Evolutionary conservation across 202 grass and related monocot species (phyloP).

Genomic region (Dendrocalamus latiflorus): DNA sequence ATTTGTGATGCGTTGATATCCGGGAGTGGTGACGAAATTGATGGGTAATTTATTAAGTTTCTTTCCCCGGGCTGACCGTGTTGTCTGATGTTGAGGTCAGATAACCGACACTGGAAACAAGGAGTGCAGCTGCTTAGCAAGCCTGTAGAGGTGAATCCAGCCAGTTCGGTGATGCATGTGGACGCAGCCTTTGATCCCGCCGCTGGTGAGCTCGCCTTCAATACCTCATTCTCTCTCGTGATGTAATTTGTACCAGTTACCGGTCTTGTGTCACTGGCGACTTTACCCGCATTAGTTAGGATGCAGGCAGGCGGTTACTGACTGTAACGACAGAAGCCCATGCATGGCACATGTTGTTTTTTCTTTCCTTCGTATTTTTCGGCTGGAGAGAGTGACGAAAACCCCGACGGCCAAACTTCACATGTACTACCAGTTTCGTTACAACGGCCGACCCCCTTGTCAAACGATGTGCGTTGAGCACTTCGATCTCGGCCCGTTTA

Average conservation of each 20-base stretch:
- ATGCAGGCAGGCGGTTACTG: too few species aligned
- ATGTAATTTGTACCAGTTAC: background rate
- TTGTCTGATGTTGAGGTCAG: conserved; percentile 33
- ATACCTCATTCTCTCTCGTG: conserved; percentile 10
- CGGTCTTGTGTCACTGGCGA: too few species aligned
- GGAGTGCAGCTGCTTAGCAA: conserved; percentile 73
- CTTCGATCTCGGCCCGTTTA: too few species aligned
- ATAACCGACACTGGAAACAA: conserved; percentile 83
- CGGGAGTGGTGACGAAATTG: background rate
- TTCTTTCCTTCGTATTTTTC: too few species aligned
- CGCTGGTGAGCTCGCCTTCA: conserved; percentile 43
- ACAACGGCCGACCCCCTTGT: too few species aligned
- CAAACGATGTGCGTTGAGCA: too few species aligned
- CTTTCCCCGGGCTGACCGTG: background rate
- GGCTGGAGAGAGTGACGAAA: too few species aligned
- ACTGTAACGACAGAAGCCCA: too few species aligned
- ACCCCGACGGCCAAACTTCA: too few species aligned
- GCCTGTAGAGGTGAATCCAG: conserved; percentile 37
- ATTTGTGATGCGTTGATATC: background rate
- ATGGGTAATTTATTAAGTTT: background rate
- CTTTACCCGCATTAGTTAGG: too few species aligned
- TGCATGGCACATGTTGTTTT: too few species aligned
- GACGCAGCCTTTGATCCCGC: conserved; percentile 55
- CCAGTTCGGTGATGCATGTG: conserved; percentile 19
- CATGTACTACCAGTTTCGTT: too few species aligned